Evolutionary conservation across 371 early-diverging fungal species (phyloP).

Genomic region (Mortierella sp.): DNA sequence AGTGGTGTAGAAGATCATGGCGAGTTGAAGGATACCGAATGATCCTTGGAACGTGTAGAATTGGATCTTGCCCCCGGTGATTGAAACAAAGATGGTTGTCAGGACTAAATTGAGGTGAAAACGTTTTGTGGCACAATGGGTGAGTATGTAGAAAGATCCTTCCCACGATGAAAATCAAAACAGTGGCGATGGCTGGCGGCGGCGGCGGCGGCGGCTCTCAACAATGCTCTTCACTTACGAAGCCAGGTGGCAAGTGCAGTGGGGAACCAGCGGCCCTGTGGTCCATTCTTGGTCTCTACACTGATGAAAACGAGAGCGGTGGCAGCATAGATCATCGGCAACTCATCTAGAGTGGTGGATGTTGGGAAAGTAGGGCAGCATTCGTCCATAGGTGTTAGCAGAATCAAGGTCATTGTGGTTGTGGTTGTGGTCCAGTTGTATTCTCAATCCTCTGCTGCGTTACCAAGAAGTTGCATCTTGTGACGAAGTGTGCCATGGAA

Average conservation of each 20-base stretch:
- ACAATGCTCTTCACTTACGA: slow-evolving; percentile 16
- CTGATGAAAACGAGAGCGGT: slow-evolving; percentile 42
- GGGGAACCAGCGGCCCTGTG: slow-evolving; percentile 51
- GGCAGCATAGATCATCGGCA: slow-evolving; percentile 53
- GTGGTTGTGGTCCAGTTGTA: no score
- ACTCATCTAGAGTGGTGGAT: slow-evolving; percentile 30
- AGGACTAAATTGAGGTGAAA: slow-evolving; percentile 15
- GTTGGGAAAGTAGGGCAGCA: no score
- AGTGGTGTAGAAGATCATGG: slow-evolving; percentile 36
- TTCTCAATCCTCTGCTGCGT: no score
- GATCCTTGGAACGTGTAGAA: slow-evolving; percentile 53
- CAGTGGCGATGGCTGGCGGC: no score
- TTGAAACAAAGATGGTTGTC: slow-evolving; percentile 37
- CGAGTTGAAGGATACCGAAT: slow-evolving; percentile 43
- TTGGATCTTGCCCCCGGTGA: slow-evolving; percentile 43
- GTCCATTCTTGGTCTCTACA: slow-evolving; percentile 41
- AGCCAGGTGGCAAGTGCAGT: slow-evolving; percentile 42
- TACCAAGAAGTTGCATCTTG: slow-evolving; percentile 53
- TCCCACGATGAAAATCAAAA: no score
- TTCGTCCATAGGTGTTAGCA: no score
- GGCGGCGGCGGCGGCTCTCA: no score
- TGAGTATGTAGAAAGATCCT: no score
- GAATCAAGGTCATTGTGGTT: no score
- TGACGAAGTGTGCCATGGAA: slow-evolving; percentile 53
- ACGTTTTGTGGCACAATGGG: no score